Base-by-base conservation (phyloP, 495 filamentous ascomycete genomes). In the Podospora sp. region DNA sequence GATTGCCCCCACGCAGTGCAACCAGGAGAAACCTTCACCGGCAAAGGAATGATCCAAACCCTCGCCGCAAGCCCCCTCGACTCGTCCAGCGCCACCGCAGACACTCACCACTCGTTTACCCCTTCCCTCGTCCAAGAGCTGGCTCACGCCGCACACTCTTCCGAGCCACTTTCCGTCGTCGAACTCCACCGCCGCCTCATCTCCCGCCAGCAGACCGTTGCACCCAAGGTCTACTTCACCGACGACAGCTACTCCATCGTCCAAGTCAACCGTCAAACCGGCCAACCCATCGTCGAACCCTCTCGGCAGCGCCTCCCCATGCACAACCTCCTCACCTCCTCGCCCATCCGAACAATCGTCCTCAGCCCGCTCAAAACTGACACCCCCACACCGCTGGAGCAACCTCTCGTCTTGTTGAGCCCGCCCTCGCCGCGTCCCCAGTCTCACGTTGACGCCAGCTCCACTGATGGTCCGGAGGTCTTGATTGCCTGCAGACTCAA, bases 51-150 rank as follows among this genome's bases (percentile, higher is more conserved):
- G 1, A 68, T 73, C 11, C 75, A 79, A 60, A 61, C 69, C 0
- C 63, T 79, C 11, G 71, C 77, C 18, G 77, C 76, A 1, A 70
- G 73, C 24, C 67, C 76, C 2, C 65, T 72, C 29, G 77, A 78
- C 27, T 33, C 67, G 2, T 22, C 50, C 36, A 65, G 60, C 11
- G 25, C 69, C 24, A 16, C 14, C 0, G 27, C 25, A 14, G 71
- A 72, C 27, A 64, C 62, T 1, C 14, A 63, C n/a, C 63, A 72
- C 14, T 74, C 74, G 0, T 78, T 79, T 52, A 77, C 75, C 3
- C 65, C 63, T 2, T 67, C 69, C 2, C 68, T 79, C 0, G 65
- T 71, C 3, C 66, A 76, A 11, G 69, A 67, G n/a, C 68, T 76
- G 16, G 69, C 68, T 0, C 63, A 67, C 14, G 63, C 68, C 26